A percentile compares a stretch with the other conserved stretches of the same genome.
Conservation (phyloP, 2,329 filamentous ascomycete species). For the Catunica adiposa region DNA sequence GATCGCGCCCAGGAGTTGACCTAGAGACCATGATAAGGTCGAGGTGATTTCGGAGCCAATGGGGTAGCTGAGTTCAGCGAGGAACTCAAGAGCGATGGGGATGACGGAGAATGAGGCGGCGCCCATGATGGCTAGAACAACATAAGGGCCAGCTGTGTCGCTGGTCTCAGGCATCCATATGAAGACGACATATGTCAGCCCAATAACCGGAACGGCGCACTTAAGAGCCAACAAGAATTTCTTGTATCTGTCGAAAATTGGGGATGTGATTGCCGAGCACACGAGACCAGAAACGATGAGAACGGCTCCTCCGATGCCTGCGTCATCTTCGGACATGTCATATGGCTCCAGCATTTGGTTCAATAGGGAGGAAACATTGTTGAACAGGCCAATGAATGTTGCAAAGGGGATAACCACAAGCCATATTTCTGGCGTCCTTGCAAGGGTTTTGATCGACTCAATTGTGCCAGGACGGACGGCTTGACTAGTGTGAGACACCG, state of each 20-base stretch:
- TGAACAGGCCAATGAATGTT: slow-evolving; percentile 84
- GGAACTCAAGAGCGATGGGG: slow-evolving; percentile 70
- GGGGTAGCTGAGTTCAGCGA: slow-evolving; percentile 77
- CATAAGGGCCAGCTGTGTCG: slow-evolving; percentile 50
- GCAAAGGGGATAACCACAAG: slow-evolving; percentile 66
- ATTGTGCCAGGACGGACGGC: slow-evolving; percentile 37
- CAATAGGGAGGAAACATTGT: slow-evolving; percentile 70
- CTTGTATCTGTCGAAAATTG: slow-evolving; percentile 74
- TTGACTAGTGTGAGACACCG: slow-evolving; percentile 50
- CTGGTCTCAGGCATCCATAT: slow-evolving; percentile 55
- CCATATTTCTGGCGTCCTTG: slow-evolving; percentile 54
- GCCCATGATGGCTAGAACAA: slow-evolving; percentile 60
- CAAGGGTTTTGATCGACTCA: slow-evolving; percentile 36
- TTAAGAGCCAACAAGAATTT: slow-evolving; percentile 59
- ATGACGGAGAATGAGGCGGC: slow-evolving; percentile 66
- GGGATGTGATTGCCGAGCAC: slow-evolving; percentile 56
- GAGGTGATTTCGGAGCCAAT: slow-evolving; percentile 72
- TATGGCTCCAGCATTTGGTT: slow-evolving; percentile 85
- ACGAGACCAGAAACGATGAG: slow-evolving; percentile 81
- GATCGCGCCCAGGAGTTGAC: slow-evolving; percentile 68
- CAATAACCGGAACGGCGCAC: slow-evolving; percentile 57
- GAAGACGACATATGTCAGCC: slow-evolving; percentile 55
- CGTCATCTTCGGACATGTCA: slow-evolving; percentile 65
- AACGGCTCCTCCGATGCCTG: slow-evolving; percentile 77
- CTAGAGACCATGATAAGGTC: slow-evolving; percentile 70